phyloP scores from a whole-genome alignment of 805 yeast genomes.

The Starmerella stigmatis region DNA sequence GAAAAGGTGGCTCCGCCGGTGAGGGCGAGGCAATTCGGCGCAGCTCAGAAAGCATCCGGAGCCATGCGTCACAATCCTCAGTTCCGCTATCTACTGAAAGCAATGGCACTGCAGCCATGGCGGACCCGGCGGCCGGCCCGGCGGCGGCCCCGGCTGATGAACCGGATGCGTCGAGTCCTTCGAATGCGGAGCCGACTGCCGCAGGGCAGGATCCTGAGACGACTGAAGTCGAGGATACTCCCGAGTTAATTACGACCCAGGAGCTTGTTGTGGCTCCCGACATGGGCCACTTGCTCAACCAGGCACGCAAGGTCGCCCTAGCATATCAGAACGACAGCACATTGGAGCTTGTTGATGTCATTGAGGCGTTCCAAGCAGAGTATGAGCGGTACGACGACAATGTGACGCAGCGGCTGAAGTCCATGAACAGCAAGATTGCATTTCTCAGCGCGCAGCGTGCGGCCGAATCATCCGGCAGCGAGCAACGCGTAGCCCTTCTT shows the following conservation, averaged over 20 bases:
- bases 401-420: constrained; percentile 9
- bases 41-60: too few species aligned
- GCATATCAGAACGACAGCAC: constrained; percentile 13
- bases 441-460: constrained; percentile 9
- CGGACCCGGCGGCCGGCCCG: too few species aligned
- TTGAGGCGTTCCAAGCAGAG: constrained; percentile 9
- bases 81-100: too few species aligned
- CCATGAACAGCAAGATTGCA: constrained; percentile 16
- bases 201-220: background rate
- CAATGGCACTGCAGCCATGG: too few species aligned
- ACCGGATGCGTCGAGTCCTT: too few species aligned
- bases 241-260: constrained; percentile 24
- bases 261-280: constrained; percentile 47
- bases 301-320: constrained; percentile 17
- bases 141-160: too few species aligned
- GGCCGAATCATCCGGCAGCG: constrained; percentile 27
- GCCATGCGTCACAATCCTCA: too few species aligned
- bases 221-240: constrained; percentile 18
- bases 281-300: constrained; percentile 22
- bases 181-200: too few species aligned
- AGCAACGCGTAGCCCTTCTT: constrained; percentile 53
- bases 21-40: too few species aligned
- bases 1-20: background rate
- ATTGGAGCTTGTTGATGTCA: constrained; percentile 12
- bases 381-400: constrained; percentile 4